Evolutionary conservation across 768 basidiomycete genomes (phyloP).

Genomic region (Mycena latifolia): DNA sequence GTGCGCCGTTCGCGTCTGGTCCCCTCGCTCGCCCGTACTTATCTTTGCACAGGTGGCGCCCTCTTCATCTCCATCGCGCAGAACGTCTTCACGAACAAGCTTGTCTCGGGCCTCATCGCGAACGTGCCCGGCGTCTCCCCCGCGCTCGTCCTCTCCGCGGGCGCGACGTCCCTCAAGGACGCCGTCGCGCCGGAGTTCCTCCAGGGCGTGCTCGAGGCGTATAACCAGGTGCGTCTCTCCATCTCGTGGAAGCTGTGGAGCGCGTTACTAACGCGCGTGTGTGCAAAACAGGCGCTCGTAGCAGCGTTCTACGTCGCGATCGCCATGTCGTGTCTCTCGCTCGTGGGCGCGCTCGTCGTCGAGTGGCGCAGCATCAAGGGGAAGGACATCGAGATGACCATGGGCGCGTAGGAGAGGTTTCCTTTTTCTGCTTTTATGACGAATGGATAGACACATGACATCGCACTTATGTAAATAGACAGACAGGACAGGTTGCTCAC

Average conservation of each 20-base stretch:
- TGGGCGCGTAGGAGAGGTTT: too few species aligned
- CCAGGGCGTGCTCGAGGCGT: slow-evolving; percentile 11
- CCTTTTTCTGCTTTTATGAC: too few species aligned
- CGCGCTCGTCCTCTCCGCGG: slow-evolving; percentile 13
- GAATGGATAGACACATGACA: too few species aligned
- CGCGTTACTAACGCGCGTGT: background rate
- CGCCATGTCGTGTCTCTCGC: slow-evolving; percentile 19
- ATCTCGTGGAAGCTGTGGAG: too few species aligned
- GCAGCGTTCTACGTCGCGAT: slow-evolving; percentile 16
- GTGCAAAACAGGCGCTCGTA: slow-evolving; percentile 18
- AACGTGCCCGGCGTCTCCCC: slow-evolving; percentile 17
- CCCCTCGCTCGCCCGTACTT: too few species aligned
- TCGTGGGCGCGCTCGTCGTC: slow-evolving; percentile 18
- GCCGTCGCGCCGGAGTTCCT: slow-evolving; percentile 2
- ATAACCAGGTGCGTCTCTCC: slow-evolving; percentile 15
- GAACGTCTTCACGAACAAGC: slow-evolving; percentile 35
- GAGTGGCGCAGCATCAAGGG: slow-evolving; percentile 31
- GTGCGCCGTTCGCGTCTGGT: too few species aligned
- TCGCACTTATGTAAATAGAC: too few species aligned
- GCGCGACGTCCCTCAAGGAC: slow-evolving; percentile 18
- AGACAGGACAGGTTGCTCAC: too few species aligned
- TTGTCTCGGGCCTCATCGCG: slow-evolving; percentile 12
- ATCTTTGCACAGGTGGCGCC: slow-evolving; percentile 18
- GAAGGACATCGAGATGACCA: slow-evolving; percentile 11
- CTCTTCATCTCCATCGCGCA: slow-evolving; percentile 37